Evolutionary conservation across 257 asterid species (phyloP), one percentile per base, ranked within the genome.

Genomic region (Primulina tabacum): DNA sequence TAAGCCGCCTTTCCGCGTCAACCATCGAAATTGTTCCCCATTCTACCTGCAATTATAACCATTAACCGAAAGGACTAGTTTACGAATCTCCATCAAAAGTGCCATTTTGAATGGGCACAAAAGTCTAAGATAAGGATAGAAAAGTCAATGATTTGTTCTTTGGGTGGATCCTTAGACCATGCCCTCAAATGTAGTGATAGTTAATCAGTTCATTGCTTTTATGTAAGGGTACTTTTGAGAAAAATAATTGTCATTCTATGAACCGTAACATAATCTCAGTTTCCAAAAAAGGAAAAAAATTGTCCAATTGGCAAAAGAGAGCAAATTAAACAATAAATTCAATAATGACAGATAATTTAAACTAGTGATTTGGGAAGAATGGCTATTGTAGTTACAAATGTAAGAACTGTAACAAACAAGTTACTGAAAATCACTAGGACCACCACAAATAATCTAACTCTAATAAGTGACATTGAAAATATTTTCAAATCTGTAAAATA

Each of bases 21-120:
- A 94, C 94, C 99, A 94, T 94, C 32, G 99, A 94, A 75, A 91
- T 89, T 83, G 80, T 89, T 53, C 99, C 99, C 99, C 99, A 94
- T 7, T 34, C 92, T 21, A 94, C 99, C 99, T 93, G 88, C 73
- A 87, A 53, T 71, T 28, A 68, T 66, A 72, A 69, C 26, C 57
- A 78, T 71, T 60, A 68, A 34, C 20, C 53, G 38, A 60, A 60
- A 21, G 75, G 47, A 62, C 33, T 68, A 50, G 28, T 11, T 43
- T 7, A n/a, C 62, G 5, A 18, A 18, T 10, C 14, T 57, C 53
- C 53, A 43, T 43, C n/a, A 43, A 1, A 43, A 11, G 53, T 43
- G 53, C n/a, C n/a, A 43, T 43, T 43, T 12, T 12, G n/a, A 43
- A 43, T 12, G 12, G 53, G 53, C 4, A 12, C 17, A 12, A 43